Evolutionary conservation across 805 yeast genomes (phyloP).

Genomic region (Monosporozyma aerobia): DNA sequence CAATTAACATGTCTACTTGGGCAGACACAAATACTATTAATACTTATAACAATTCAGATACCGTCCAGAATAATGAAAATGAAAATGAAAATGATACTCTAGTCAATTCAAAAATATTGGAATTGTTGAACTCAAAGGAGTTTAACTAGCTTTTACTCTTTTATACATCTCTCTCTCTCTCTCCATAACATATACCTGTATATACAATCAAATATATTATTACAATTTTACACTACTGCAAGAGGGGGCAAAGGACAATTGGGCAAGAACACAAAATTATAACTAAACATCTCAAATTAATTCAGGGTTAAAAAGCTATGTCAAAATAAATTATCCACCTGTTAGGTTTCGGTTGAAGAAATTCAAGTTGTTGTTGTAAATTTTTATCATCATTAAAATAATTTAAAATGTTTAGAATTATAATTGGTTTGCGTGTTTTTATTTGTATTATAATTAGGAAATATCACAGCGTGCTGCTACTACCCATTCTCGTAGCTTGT

Average conservation of each 20-base stretch:
- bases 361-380: slow-evolving; percentile 45
- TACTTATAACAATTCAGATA: too few relatives aligned
- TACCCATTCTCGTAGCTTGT: not conserved
- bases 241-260: too few relatives aligned
- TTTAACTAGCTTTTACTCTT: slow-evolving; percentile 33
- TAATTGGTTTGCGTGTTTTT: not conserved
- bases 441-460: not conserved
- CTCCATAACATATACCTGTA: not conserved
- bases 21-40: not conserved
- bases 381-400: slow-evolving; percentile 32
- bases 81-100: slow-evolving; percentile 12
- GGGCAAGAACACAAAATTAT: too few relatives aligned
- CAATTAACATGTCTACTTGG: slow-evolving; percentile 1
- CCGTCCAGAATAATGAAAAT: not conserved
- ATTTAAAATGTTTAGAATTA: not conserved
- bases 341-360: slow-evolving; percentile 63
- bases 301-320: slow-evolving; percentile 70
- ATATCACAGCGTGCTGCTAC: not conserved
- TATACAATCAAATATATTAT: not conserved
- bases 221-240: too few relatives aligned
- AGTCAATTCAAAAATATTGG: slow-evolving; percentile 48
- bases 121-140: slow-evolving; percentile 60
- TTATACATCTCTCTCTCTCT: not conserved
- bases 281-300: too few relatives aligned
- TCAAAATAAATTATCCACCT: slow-evolving; percentile 41